A percentile compares a stretch with the other conserved stretches of the same genome.
Evolutionary conservation across 1,139 yeast genomes (phyloP).

Genomic region (Lodderomyces parapsilosis): DNA sequence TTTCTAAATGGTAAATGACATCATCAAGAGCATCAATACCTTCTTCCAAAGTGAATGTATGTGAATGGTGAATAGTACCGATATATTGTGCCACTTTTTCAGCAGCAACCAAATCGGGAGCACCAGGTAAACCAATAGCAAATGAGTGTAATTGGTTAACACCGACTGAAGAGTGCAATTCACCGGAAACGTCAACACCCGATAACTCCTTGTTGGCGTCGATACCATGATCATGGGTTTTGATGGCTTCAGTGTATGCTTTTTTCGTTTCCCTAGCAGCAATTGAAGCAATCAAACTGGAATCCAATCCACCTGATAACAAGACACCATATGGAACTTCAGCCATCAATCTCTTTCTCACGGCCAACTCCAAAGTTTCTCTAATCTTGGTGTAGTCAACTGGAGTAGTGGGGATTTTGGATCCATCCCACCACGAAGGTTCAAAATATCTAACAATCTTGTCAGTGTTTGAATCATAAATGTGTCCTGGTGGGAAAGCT

Average conservation of each 20-base stretch:
- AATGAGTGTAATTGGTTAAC: conserved; percentile 91
- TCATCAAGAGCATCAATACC: conserved; percentile 95
- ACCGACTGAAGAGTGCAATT: conserved; percentile 66
- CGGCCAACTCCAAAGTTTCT: conserved; percentile 86
- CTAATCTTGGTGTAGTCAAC: conserved; percentile 74
- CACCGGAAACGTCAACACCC: conserved; percentile 89
- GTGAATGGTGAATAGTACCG: conserved; percentile 96
- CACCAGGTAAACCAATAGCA: conserved; percentile 95
- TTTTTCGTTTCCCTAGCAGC: conserved; percentile 93
- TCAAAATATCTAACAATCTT: conserved; percentile 80
- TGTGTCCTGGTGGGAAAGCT: conserved; percentile 99
- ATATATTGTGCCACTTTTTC: conserved; percentile 93
- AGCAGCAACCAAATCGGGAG: conserved; percentile 97
- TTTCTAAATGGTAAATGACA: conserved; percentile 93
- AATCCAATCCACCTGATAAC: conserved; percentile 94
- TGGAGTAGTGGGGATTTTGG: conserved; percentile 67
- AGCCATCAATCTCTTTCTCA: conserved; percentile 98
- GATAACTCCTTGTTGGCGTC: conserved; percentile 67
- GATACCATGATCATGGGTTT: conserved; percentile 42
- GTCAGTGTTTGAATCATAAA: conserved; percentile 89
- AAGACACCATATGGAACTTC: conserved; percentile 98
- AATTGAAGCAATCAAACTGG: conserved; percentile 92
- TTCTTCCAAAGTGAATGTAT: conserved; percentile 92
- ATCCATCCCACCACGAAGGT: conserved; percentile 93
- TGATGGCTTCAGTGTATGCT: conserved; percentile 63